Evolutionary conservation across 345 rosid genomes (phyloP), one percentile per base, ranked within the genome.

Genomic region (Boechera stricta): DNA sequence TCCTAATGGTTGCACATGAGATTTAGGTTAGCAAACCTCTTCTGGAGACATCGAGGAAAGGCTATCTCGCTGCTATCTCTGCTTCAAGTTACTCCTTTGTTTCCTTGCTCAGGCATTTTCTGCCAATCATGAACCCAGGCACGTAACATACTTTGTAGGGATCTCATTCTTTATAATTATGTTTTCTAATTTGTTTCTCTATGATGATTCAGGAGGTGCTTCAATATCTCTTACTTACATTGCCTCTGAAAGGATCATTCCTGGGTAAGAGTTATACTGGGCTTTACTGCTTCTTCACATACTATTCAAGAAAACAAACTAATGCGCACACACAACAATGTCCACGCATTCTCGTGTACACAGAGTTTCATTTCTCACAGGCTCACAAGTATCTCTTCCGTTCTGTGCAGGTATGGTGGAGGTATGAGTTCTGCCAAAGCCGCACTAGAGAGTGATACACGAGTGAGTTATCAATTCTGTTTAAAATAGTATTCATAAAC

Each of bases 381-480:
- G n/a, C 5, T 71, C 51, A 31, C 60, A 64, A 47, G 5, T 44
- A 51, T 61, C 52, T 74, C 39, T 32, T 42, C 53, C 39, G 36
- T 64, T 28, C 3, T 78, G 26, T 61, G 68, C 84, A 95, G 99
- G 71, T 95, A 95, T 8, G 99, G 99, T 79, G 98, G 99, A 67
- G 98, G 99, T 53, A 91, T 95, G 98, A 95, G 96, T 81, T 93
- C 99, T 49, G 98, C 99, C 16, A 95, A 95, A 85, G 90, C 99
- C 18, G 97, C 99, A 26, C 80, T 95, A 41, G 98, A 95, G 83
- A 95, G 99, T 76, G 99, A 93, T 65, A 91, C 98, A 6, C 85
- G 91, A 26, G 99, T 85, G 75, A 65, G 86, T 75, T 69, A 64
- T 24, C 9, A 7, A 2, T 31, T 38, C 8, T 54, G 18, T 3